These are phyloP conservation scores for Cornus florida DNA, from an alignment of 148 eudicot species.

Conservation along the genomic window DNA sequence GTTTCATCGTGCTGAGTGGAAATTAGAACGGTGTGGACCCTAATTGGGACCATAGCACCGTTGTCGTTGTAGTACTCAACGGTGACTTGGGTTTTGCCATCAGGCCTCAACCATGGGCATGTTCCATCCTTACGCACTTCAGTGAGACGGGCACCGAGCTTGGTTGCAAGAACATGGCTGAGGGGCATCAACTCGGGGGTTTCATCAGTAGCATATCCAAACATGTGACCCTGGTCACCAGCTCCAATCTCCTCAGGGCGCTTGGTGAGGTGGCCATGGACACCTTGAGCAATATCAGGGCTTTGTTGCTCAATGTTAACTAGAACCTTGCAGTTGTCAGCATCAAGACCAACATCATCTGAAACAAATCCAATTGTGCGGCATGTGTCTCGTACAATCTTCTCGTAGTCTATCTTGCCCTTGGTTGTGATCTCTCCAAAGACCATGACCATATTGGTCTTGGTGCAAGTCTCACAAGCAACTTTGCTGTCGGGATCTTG, in stretches of 20 bases:
- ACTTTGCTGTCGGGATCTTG: constrained; percentile 33
- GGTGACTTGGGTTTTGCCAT: constrained; percentile 32
- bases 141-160: constrained; percentile 30
- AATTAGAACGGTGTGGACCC: constrained; percentile 32
- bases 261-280: constrained; percentile 32
- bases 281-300: constrained; percentile 29
- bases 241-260: constrained; percentile 33
- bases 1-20: constrained; percentile 33
- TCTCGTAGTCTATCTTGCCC: constrained; percentile 24
- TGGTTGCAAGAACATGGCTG: constrained; percentile 30
- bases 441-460: constrained; percentile 32
- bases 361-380: constrained; percentile 27
- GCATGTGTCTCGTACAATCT: constrained; percentile 25
- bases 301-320: constrained; percentile 30
- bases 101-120: constrained; percentile 36
- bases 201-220: constrained; percentile 33
- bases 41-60: constrained; percentile 28
- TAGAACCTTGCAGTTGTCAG: constrained; percentile 27
- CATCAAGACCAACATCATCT: constrained; percentile 24
- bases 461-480: constrained; percentile 31
- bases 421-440: constrained; percentile 29
- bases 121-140: constrained; percentile 31
- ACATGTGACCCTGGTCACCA: constrained; percentile 32
- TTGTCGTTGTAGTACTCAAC: constrained; percentile 32
- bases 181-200: constrained; percentile 32